A percentile compares a stretch with the other conserved stretches of the same genome.
Conservation (phyloP, 2,329 filamentous ascomycete species). For the Falciphora oryzae region DNA sequence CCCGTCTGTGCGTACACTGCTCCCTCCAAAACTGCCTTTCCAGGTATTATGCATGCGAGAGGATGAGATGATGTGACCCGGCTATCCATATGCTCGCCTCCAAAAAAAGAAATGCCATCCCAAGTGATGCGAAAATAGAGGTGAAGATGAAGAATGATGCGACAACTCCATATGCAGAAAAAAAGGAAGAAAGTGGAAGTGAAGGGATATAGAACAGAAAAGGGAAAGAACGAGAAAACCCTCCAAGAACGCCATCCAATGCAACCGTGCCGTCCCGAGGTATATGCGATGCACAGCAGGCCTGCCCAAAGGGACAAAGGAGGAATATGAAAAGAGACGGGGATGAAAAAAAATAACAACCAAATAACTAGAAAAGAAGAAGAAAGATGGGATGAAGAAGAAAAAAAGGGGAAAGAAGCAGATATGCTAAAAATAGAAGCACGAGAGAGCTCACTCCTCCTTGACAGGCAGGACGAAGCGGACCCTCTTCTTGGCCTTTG, state of each 20-base stretch:
- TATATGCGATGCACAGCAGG: neutral
- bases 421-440: neutral
- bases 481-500: slow-evolving; percentile 51
- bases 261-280: neutral
- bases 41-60: neutral
- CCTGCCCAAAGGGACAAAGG: neutral
- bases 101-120: neutral
- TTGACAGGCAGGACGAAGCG: slow-evolving; percentile 45
- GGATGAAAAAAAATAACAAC: neutral
- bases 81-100: neutral
- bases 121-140: neutral
- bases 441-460: slow-evolving; percentile 21
- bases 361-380: slow-evolving; percentile 1
- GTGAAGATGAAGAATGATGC: neutral
- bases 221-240: neutral
- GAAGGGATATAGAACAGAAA: neutral
- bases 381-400: neutral
- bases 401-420: slow-evolving; percentile 8
- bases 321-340: neutral
- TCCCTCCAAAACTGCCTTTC: neutral
- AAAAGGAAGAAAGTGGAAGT: neutral
- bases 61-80: neutral
- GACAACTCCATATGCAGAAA: neutral
- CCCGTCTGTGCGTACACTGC: neutral
- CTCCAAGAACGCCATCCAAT: slow-evolving; percentile 1